These are phyloP conservation scores for Albugo laibachii DNA, from an alignment of 352 stramenopile species.

Conservation along the genomic window DNA sequence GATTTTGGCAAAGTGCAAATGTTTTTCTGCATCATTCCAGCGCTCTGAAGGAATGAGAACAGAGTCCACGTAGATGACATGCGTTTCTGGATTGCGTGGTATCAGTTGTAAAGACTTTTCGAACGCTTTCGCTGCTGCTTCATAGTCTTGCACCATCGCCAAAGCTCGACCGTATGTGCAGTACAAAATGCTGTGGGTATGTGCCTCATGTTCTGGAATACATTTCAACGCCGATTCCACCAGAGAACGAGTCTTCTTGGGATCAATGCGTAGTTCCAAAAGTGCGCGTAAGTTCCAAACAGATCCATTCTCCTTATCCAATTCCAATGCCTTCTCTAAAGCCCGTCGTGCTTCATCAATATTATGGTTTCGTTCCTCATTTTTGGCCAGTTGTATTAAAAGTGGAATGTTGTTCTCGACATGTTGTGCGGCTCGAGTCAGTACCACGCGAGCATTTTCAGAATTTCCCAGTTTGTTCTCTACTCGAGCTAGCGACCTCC, in stretches of 20 bases:
- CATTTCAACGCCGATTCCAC: conserved; percentile 46
- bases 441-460: conserved; percentile 35
- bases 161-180: conserved; percentile 68
- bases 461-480: conserved; percentile 36
- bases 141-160: conserved; percentile 36
- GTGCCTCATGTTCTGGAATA: conserved; percentile 58
- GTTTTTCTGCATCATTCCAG: conserved; percentile 48
- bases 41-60: conserved; percentile 53
- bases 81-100: conserved; percentile 65
- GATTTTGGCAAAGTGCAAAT: conserved; percentile 34
- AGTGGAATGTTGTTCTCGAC: conserved; percentile 42
- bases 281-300: conserved; percentile 71
- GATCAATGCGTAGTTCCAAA: conserved; percentile 40
- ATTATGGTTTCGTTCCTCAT: conserved; percentile 53
- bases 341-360: conserved; percentile 29
- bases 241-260: conserved; percentile 44
- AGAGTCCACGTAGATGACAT: conserved; percentile 67
- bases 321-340: conserved; percentile 50
- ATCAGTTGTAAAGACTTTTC: conserved; percentile 59
- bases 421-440: conserved; percentile 38
- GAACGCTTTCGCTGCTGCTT: conserved; percentile 61
- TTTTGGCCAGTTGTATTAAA: conserved; percentile 59
- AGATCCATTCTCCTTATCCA: conserved; percentile 36
- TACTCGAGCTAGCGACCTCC: conserved; percentile 42
- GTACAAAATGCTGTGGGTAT: conserved; percentile 67